Base-by-base conservation (phyloP, 352 stramenopile genomes). In the Phytophthora pinifolia region DNA sequence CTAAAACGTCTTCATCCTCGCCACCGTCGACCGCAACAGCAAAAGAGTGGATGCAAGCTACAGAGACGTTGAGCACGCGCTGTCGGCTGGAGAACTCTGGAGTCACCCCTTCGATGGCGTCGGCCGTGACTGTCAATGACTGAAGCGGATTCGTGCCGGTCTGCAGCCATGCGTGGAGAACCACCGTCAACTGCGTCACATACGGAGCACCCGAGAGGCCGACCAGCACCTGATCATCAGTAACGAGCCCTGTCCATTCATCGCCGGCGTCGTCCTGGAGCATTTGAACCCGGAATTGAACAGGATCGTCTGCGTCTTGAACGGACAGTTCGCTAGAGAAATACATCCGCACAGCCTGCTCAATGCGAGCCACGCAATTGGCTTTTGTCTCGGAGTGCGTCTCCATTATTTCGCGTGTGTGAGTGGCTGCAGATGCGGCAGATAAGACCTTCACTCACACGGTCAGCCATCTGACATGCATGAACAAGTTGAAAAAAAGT, bases 201-300 rank as follows among this genome's bases (percentile, higher is more conserved):
- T 82, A 85, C 0, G 65, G 15, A 25, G 29, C 50, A 0, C 14
- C 22, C 1, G 61, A 64, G 12, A 85, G 46, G 3, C 70, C 54
- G 7, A 54, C 27, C 2, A 67, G 14, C 1, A 67, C 35, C 43
- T 53, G 41, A 8, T 51, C 29, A 31, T 57, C 39, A 10, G 58
- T 52, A 20, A 41, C 8, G 18, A 39, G 13, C 6, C 30, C 38
- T 44, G 10, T 14, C 14, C 9, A 38, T 46, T 36, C 44, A 18
- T 54, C 55, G 25, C 30, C 41, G 3, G 18, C n/a, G 12, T 44
- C 38, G 35, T 33, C 12, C 2, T 31, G 54, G 36, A 85, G 46
- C 50, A 86, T 69, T 35, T 83, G 76, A 9, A 54, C 17, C 10
- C 61, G 65, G 46, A 89, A 86, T 41, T 34, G 56, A 4, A 30